Percentiles rank a stretch among this genome's conserved stretches.
These are phyloP conservation scores for Diaporthe sp. DNA, from an alignment of 2,329 filamentous ascomycete genomes.

Conservation along the genomic window DNA sequence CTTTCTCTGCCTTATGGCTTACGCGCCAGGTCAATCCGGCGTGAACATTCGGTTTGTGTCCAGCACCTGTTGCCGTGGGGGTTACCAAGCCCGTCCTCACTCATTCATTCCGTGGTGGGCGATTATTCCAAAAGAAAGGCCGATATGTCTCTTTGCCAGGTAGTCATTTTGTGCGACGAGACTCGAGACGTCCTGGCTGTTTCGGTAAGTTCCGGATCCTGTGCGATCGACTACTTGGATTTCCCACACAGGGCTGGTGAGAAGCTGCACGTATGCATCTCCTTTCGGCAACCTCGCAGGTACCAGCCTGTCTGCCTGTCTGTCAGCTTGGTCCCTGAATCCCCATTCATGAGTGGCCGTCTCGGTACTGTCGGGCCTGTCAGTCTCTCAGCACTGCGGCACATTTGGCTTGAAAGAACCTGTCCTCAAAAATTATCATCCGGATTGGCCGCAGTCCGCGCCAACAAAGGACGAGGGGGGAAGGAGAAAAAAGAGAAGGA, in stretches of 20 bases:
- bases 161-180: neutral
- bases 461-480: constrained; percentile 2
- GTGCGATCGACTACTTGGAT: neutral
- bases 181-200: neutral
- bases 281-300: constrained; percentile 12
- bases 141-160: neutral
- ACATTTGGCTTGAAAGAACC: neutral
- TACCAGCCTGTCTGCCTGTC: constrained; percentile 14
- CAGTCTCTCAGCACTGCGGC: neutral
- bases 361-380: constrained; percentile 1
- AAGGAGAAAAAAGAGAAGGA: neutral
- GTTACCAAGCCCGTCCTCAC: neutral
- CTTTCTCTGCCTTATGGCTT: neutral
- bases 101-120: too few species aligned
- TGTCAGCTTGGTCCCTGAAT: constrained; percentile 15
- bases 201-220: constrained; percentile 23
- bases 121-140: neutral
- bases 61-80: neutral
- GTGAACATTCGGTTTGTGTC: neutral
- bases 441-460: constrained; percentile 20
- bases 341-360: neutral
- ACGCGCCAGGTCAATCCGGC: neutral
- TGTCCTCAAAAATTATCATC: constrained; percentile 1
- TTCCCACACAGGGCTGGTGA: constrained; percentile 6
- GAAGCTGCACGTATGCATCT: constrained; percentile 11